phyloP scores from a whole-genome alignment of 2,329 filamentous ascomycete genomes.

The Xylaria sp. region DNA sequence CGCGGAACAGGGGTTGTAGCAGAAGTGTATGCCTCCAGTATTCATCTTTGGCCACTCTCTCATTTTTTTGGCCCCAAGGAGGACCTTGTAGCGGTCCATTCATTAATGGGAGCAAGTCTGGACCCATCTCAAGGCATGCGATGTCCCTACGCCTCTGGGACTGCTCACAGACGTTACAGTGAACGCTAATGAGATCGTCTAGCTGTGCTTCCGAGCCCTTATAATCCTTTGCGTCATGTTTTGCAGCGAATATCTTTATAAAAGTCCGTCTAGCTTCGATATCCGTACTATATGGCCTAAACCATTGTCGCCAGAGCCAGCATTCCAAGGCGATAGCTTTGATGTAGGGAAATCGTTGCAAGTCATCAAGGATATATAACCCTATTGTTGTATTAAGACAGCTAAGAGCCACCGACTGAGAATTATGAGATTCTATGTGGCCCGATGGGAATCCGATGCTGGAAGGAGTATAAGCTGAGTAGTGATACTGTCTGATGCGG shows the following conservation, averaged over 20 bases:
- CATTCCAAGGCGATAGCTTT: neutral
- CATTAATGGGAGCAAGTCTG: conserved; percentile 13
- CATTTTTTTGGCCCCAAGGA: conserved; percentile 7
- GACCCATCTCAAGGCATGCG: conserved; percentile 4
- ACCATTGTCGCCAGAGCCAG: conserved; percentile 27
- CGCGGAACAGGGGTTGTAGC: conserved; percentile 17
- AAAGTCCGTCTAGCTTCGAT: conserved; percentile 3
- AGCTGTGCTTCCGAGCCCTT: neutral
- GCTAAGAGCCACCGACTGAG: no score
- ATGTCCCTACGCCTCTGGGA: conserved; percentile 19
- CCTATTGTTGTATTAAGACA: conserved; percentile 13
- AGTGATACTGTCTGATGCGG: no score
- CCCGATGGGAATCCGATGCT: no score
- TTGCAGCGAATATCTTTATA: conserved; percentile 5
- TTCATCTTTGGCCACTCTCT: neutral
- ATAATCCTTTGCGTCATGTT: conserved; percentile 1
- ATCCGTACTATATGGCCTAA: conserved; percentile 13
- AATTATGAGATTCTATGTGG: no score
- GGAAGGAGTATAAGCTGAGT: no score
- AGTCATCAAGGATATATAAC: conserved; percentile 17
- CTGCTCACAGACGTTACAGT: conserved; percentile 31
- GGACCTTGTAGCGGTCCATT: conserved; percentile 16
- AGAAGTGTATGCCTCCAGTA: neutral
- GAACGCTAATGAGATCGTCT: conserved; percentile 13
- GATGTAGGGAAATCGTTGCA: conserved; percentile 5